Base-by-base conservation (phyloP, 225 moss, liverwort and hornwort species). In the Bryoerythrophyllum caledonicum region DNA sequence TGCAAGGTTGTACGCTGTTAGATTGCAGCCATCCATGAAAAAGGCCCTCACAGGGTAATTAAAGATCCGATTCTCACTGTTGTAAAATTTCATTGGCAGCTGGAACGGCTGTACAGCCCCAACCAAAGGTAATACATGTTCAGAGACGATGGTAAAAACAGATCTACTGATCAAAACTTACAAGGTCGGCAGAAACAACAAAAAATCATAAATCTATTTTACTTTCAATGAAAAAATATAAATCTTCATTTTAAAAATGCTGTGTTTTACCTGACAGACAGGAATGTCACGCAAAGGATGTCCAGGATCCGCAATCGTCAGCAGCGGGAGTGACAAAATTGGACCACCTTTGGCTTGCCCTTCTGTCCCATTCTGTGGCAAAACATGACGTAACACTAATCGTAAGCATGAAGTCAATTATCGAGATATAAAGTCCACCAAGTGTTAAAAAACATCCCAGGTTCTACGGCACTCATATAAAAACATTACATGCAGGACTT, bases 21-120 rank as follows among this genome's bases (percentile, higher is more conserved):
- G 86, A 71, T 95, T 95, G 89, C 95, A 95, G 43, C 91, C 93
- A 82, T 99, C 99, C 99, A 99, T 99, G 71, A 99, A 90, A 82
- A 99, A 99, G 71, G 90, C 88, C 70, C 99, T 91, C 65, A 93
- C 87, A 70, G 95, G 95, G 60, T 99, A 99, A 68, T 95, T 88
- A 72, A 95, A 99, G 68, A 99, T 99, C 61, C 93, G 86, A 49
- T 95, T 91, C 52, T 99, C 99, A 66, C 88, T 93, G 70, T 99
- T 99, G 82, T 95, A 99, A 76, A 99, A 99, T 65, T 81, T 93
- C 78, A 99, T 80, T 56, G 89, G 89, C 77, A 90, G 95, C 80
- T 99, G 90, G 35, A 99, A 84, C 51, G 97, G 86, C 94, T 97
- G 91, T 64, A 32, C 14, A 73, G 72, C 35, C 23, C 75, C 66